Conservation (phyloP, 345 rosid species). For the Aegle marmelos region DNA sequence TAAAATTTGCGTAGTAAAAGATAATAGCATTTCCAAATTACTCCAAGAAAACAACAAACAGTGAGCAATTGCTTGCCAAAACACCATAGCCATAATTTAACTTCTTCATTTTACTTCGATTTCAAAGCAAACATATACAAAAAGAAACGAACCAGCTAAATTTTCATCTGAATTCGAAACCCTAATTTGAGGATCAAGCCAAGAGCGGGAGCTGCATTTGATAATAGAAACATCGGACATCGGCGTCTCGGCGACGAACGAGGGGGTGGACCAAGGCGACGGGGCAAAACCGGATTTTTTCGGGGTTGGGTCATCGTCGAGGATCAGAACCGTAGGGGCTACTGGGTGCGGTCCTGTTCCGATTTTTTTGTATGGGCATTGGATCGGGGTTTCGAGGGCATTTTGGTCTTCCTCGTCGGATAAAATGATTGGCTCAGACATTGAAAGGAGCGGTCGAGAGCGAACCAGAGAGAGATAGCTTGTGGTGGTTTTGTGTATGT, state of each 20-base stretch:
- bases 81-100: neutral
- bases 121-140: neutral
- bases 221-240: conserved; percentile 42
- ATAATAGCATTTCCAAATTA: neutral
- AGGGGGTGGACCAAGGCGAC: conserved; percentile 31
- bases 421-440: conserved; percentile 51
- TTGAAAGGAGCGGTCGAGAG: conserved; percentile 10
- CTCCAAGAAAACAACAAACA: neutral
- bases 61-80: neutral
- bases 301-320: conserved; percentile 64
- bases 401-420: conserved; percentile 51
- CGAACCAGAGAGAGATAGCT: neutral
- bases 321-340: conserved; percentile 32
- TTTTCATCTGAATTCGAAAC: conserved; percentile 20
- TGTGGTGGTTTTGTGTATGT: neutral
- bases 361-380: conserved; percentile 36
- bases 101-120: neutral
- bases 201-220: conserved; percentile 29
- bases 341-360: conserved; percentile 20
- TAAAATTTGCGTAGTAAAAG: neutral
- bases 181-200: conserved; percentile 22
- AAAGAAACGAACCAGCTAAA: conserved; percentile 38
- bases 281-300: conserved; percentile 32
- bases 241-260: conserved; percentile 69
- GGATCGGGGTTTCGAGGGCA: conserved; percentile 33